Percentiles rank a stretch among this genome's conserved stretches.
Conservation (phyloP, 345 rosid genomes). For the Ailanthus altissimus region DNA sequence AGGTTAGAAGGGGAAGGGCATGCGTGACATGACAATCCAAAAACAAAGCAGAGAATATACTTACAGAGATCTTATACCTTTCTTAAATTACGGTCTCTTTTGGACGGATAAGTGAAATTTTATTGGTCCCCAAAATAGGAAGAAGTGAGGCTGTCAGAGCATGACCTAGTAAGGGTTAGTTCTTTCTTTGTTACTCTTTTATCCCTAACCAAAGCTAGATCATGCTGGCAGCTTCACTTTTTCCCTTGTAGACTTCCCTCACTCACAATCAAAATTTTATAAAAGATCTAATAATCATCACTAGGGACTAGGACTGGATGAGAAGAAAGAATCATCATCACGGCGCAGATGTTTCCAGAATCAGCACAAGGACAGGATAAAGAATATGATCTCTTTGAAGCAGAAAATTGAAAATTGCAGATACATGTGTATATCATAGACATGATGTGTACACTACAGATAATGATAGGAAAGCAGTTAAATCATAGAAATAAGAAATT, state of each 20-base stretch:
- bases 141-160: conserved; percentile 89
- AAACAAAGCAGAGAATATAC: conserved; percentile 26
- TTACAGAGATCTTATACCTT: conserved; percentile 20
- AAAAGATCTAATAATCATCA: background rate
- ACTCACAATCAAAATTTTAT: too few relatives aligned
- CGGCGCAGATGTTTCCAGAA: background rate
- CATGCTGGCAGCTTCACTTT: conserved; percentile 98
- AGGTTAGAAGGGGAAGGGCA: conserved; percentile 18
- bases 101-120: background rate
- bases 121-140: conserved; percentile 54
- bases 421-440: background rate
- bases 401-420: background rate
- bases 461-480: background rate
- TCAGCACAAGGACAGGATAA: background rate
- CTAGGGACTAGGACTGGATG: too few relatives aligned
- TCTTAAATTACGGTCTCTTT: too few relatives aligned
- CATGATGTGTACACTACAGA: background rate
- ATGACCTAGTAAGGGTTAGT: conserved; percentile 76
- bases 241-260: conserved; percentile 54
- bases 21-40: conserved; percentile 12
- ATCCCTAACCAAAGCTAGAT: conserved; percentile 61
- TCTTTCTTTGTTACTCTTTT: background rate
- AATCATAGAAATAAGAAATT: background rate
- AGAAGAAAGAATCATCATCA: background rate
- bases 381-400: background rate